Conservation (phyloP, 257 asterid genomes). For the Verbena officinalis region DNA sequence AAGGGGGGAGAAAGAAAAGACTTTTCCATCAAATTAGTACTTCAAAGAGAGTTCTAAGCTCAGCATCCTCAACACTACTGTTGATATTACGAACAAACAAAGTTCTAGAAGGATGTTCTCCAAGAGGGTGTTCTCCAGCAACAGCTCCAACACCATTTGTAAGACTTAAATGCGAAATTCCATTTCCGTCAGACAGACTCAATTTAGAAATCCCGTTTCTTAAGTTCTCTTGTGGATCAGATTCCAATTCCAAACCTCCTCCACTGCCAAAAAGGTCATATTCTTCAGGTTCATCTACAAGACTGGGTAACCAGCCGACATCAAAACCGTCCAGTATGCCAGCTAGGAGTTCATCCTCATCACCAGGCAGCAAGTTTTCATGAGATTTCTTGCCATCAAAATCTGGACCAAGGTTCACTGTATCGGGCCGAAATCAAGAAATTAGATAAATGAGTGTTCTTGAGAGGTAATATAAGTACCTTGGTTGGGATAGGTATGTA, state of each 20-base stretch:
- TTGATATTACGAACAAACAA: constrained; percentile 76
- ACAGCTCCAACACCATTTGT: constrained; percentile 41
- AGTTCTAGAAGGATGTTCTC: constrained; percentile 89
- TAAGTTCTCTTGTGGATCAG: constrained; percentile 48
- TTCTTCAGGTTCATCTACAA: constrained; percentile 55
- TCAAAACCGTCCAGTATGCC: constrained; percentile 52
- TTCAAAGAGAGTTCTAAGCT: constrained; percentile 68
- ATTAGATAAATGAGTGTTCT: constrained; percentile 3
- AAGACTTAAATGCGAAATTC: constrained; percentile 40
- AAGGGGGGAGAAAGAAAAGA: no score
- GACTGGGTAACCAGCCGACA: constrained; percentile 40
- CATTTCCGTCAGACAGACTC: constrained; percentile 40
- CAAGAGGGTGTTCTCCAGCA: constrained; percentile 73
- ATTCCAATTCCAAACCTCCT: constrained; percentile 72
- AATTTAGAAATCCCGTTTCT: constrained; percentile 37
- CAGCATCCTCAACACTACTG: constrained; percentile 72
- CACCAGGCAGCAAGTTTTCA: constrained; percentile 63
- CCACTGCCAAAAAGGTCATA: constrained; percentile 69
- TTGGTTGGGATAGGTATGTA: not conserved
- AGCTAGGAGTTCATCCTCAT: constrained; percentile 75
- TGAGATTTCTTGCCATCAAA: constrained; percentile 37
- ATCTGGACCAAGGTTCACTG: constrained; percentile 40
- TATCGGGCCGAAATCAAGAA: constrained; percentile 27
- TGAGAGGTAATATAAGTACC: not conserved
- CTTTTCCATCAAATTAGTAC: constrained; percentile 34